Evolutionary conservation across 2,329 filamentous ascomycete species (phyloP).

Genomic region (Fusarium tanahbumbuense): DNA sequence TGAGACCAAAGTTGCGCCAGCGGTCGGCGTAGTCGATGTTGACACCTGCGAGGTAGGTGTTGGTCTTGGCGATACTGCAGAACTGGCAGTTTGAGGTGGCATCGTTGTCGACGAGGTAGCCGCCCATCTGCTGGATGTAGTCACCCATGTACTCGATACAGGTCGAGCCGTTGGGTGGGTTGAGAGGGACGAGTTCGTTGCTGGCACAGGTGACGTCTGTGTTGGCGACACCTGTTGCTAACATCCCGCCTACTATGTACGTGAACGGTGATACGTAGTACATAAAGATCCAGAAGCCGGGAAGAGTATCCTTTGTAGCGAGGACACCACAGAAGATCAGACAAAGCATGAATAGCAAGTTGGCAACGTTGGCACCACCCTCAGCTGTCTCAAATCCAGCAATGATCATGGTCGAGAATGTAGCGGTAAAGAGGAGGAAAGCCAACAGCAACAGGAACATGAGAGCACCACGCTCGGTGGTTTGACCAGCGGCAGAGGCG

Average conservation of each 20-base stretch:
- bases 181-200: conserved; percentile 76
- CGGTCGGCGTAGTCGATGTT: conserved; percentile 67
- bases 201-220: conserved; percentile 72
- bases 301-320: conserved; percentile 59
- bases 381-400: conserved; percentile 74
- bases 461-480: conserved; percentile 76
- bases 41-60: conserved; percentile 62
- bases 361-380: conserved; percentile 74
- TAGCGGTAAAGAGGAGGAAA: conserved; percentile 84
- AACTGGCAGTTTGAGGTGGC: conserved; percentile 67
- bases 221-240: conserved; percentile 77
- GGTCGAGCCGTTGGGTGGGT: conserved; percentile 66
- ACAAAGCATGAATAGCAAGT: conserved; percentile 72
- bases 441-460: conserved; percentile 81
- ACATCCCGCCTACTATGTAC: conserved; percentile 80
- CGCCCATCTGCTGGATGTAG: conserved; percentile 63
- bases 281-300: conserved; percentile 60
- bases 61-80: conserved; percentile 65
- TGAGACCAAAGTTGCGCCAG: conserved; percentile 77
- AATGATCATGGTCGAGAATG: conserved; percentile 83
- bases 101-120: conserved; percentile 63
- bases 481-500: conserved; percentile 69
- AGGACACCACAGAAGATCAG: conserved; percentile 55
- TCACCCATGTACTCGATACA: conserved; percentile 69
- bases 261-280: conserved; percentile 86